Evolutionary conservation across 495 filamentous ascomycete species (phyloP), one percentile per base, ranked within the genome.

Genomic region (Letharia columbiana): DNA sequence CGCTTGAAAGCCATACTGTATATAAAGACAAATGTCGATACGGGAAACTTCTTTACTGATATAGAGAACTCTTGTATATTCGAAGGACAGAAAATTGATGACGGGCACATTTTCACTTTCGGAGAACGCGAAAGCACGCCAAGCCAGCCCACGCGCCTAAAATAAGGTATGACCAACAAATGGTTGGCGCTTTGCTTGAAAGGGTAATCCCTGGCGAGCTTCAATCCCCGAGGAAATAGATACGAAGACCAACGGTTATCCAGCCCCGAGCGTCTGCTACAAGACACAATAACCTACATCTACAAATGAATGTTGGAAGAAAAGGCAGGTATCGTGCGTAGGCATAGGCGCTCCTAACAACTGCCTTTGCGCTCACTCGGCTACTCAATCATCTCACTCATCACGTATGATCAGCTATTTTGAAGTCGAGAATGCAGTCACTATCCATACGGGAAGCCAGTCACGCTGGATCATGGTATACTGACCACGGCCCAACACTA

Each of bases 381-480:
- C 17, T 10, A 57, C 54, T 39, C 20, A 18, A 18, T 37, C 54
- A 37, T 20, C 33, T 37, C 6, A 15, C 13, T 57, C 31, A 37
- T 23, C 31, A 57, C 13, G 3, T 18, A 35, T 15, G 13, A 33
- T 13, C 31, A 35, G 4, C 7, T 6, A 17, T 20, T 9, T 37
- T 20, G 17, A 37, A 37, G 15, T 35, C 54, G 33, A 57, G 4
- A 20, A 57, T 57, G 54, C 33, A 17, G 35, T 47, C 67, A 63
- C 88, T 89, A 85, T 65, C 81, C 28, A 83, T 82, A 61, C 83
- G 93, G 71, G 77, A 81, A 65, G 89, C 93, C 42, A 80, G 74
- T 69, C 87, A 90, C 71, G 86, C 87, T 67, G 89, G 89, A 45
- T 91, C 90, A 44, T 99, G 95, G 94, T 99, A 99, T 77, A 83